Evolutionary conservation across 305 asterid species (phyloP), one percentile per base, ranked within the genome.

Genomic region (Fraxinus velutina): DNA sequence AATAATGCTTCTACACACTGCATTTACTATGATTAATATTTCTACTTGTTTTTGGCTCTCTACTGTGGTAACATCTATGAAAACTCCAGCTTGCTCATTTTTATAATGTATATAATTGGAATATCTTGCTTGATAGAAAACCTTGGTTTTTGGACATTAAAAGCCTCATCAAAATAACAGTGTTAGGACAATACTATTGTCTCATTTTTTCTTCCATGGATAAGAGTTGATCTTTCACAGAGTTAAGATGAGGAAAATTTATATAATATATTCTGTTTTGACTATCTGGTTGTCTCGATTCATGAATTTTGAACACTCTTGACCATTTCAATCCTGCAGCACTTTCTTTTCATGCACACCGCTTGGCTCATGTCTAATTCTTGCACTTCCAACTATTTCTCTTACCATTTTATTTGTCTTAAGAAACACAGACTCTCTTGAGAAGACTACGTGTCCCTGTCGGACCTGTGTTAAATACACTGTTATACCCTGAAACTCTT

Each of bases 61-160:
- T 5, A 80, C 44, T 30, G 0, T 33, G 73, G 57, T 70, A 70
- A 21, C 9, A 29, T 79, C 82, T 83, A 17, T 44, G 80, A 34
- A 66, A 73, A 64, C 60, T 42, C 75, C 4, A 27, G 33, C 74
- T 68, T 68, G 10, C 33, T 68, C n/a, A 29, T 68, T 27, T 68
- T 68, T 27, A 27, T 29, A 4, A 13, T 27, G 8, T 68, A 4
- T 4, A 10, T 68, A 27, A 30, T 68, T 29, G 74, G 21, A 68
- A 29, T 27, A 27, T 68, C 74, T 68, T 12, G 37, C 9, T 12
- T 8, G 34, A 64, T 64, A 64, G 74, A 13, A 29, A 68, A 68
- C 74, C 4, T 5, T 13, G 70, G n/a, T 15, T 29, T n/a, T 50
- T 5, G 13, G 21, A 33, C 12, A 1, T 15, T 15, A 68, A 57